Base-by-base conservation (phyloP, 371 early-diverging fungal genomes). In the Mucor plumbeus region DNA sequence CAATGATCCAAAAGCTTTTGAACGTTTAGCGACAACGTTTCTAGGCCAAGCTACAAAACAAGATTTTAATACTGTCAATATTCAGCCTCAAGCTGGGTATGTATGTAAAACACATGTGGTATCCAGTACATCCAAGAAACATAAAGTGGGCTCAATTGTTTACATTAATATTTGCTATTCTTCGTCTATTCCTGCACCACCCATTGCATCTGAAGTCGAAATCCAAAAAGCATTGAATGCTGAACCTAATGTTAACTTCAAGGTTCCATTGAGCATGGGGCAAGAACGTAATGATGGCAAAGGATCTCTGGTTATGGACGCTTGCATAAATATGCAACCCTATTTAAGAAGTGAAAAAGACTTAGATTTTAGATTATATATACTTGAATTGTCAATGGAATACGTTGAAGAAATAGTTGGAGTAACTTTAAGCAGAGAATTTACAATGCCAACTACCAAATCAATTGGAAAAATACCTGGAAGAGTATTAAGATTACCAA, bases 161-260 rank as follows among this genome's bases (percentile, higher is more conserved):
- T 93, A 91, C 71, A 85, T 94, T 72, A 94, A 94, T 67, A 62
- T 94, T 9, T 90, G 91, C 60, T 83, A 89, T 65, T 80, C 87
- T 0, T 74, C 79, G 8, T 69, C 82, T 39, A 77, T 92, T 35
- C 91, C 94, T 1, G 79, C 81, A 35, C 94, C 94, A 26, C 92
- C 93, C 5, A 53, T 78, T 7, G 79, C 83, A 0, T 68, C 77
- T 9, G 90, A 91, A 70, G 73, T 74, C 13, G 93, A 94, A 59
- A 88, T 93, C 38, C 74, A 80, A 55, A 77, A 74, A 47, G 91
- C 91, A 1, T 72, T 92, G 48, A 78, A 80, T 54, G 91, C 85
- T 5, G 87, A 84, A 36, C 86, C 85, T 3, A 77, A 78, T 40
- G 82, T 85, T 6, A 77, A 70, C 5, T 93, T 90, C 72, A 84